These are phyloP conservation scores for Gillenia trifoliata DNA, from an alignment of 306 rosid species.

Conservation along the genomic window DNA sequence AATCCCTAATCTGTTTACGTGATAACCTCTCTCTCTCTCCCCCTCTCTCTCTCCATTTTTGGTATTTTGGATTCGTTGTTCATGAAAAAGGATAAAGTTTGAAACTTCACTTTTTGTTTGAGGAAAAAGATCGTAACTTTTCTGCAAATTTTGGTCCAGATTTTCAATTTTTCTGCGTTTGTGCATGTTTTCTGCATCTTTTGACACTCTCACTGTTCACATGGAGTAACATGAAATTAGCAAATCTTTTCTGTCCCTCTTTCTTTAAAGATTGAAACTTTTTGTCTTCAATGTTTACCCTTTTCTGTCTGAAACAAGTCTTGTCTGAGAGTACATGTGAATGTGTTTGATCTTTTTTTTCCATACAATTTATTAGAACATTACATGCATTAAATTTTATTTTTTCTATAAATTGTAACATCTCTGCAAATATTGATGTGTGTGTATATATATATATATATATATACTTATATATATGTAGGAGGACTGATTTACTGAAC, in stretches of 20 bases:
- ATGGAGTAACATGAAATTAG: not conserved
- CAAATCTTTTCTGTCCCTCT: not conserved
- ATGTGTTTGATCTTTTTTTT: too few species aligned
- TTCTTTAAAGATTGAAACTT: not conserved
- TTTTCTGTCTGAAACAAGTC: not conserved
- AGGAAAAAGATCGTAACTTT: too few species aligned
- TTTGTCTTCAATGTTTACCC: not conserved
- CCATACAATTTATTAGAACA: too few species aligned
- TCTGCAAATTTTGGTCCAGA: too few species aligned
- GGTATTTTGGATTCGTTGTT: too few species aligned
- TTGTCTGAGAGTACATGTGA: not conserved
- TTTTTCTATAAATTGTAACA: too few species aligned
- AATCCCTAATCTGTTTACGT: too few species aligned
- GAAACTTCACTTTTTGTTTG: not conserved
- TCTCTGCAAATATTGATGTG: not conserved
- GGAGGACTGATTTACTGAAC: conserved; percentile 8
- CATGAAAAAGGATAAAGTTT: not conserved
- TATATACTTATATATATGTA: not conserved
- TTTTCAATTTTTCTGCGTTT: too few species aligned
- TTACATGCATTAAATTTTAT: too few species aligned
- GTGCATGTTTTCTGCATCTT: not conserved
- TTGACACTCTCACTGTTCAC: not conserved
- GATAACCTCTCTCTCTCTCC: too few species aligned
- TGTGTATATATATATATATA: not conserved
- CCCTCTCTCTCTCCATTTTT: too few species aligned